A percentile compares a stretch with the other conserved stretches of the same genome.
phyloP scores from a whole-genome alignment of 2,329 filamentous ascomycete species.

The Tolypocladium tropicale region DNA sequence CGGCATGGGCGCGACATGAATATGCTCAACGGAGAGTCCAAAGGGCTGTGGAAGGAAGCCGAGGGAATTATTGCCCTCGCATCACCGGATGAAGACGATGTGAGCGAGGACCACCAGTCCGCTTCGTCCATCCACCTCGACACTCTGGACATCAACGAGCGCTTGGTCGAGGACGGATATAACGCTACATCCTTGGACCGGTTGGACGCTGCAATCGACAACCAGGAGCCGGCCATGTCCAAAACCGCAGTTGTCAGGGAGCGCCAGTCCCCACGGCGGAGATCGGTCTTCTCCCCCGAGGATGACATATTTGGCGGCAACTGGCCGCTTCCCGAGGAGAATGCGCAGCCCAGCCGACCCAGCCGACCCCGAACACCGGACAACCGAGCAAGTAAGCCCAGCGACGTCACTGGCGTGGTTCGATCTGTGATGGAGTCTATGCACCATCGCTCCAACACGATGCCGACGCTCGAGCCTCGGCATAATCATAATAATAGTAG shows the following conservation, averaged over 20 bases:
- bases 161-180: constrained; percentile 36
- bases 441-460: constrained; percentile 32
- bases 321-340: constrained; percentile 32
- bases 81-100: constrained; percentile 50
- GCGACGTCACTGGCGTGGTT: constrained; percentile 39
- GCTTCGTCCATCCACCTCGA: constrained; percentile 30
- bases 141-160: constrained; percentile 29
- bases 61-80: constrained; percentile 83
- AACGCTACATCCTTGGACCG: constrained; percentile 34
- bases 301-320: constrained; percentile 55
- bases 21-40: constrained; percentile 49
- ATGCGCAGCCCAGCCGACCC: constrained; percentile 21
- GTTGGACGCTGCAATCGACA: constrained; percentile 30
- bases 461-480: constrained; percentile 22
- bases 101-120: constrained; percentile 25
- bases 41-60: constrained; percentile 65
- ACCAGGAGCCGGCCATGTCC: constrained; percentile 31
- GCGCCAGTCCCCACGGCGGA: constrained; percentile 39
- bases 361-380: constrained; percentile 32
- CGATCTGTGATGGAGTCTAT: constrained; percentile 55
- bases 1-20: constrained; percentile 58
- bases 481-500: constrained; percentile 33
- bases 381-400: constrained; percentile 19
- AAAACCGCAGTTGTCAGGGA: constrained; percentile 45
- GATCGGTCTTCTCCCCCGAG: constrained; percentile 54